phyloP scores from a whole-genome alignment of 139 green algal species.

The Haematococcus lacustris region DNA sequence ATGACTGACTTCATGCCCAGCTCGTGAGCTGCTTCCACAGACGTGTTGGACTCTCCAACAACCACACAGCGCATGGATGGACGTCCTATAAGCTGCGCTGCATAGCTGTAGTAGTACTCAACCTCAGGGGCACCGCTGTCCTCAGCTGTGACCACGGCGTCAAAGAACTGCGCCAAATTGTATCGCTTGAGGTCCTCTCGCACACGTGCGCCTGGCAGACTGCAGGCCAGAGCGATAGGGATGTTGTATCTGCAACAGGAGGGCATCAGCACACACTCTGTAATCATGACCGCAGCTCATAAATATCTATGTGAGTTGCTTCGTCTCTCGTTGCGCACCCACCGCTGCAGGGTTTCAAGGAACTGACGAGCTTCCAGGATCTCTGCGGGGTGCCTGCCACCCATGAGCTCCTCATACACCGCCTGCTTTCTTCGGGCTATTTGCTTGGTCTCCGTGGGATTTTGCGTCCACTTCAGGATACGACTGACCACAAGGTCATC shows the following conservation, averaged over 20 bases:
- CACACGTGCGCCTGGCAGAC: slow-evolving; percentile 40
- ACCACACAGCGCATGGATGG: slow-evolving; percentile 87
- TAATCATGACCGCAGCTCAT: too few species aligned
- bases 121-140: slow-evolving; percentile 50
- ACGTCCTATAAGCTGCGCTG: slow-evolving; percentile 59
- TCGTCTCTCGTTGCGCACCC: too few species aligned
- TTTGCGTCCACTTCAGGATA: slow-evolving; percentile 85
- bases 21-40: slow-evolving; percentile 87
- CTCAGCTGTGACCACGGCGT: slow-evolving; percentile 72
- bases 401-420: slow-evolving; percentile 26
- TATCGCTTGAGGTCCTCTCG: slow-evolving; percentile 31
- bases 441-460: slow-evolving; percentile 55
- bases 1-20: slow-evolving; percentile 84
- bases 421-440: slow-evolving; percentile 60
- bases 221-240: slow-evolving; percentile 70
- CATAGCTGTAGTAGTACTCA: slow-evolving; percentile 64
- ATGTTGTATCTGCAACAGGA: slow-evolving; percentile 36
- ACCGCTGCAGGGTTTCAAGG: slow-evolving; percentile 70
- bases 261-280: too few species aligned
- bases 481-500: slow-evolving; percentile 86
- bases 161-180: slow-evolving; percentile 54
- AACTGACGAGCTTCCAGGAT: slow-evolving; percentile 52
- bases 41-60: slow-evolving; percentile 74
- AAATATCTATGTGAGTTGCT: too few species aligned
- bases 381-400: slow-evolving; percentile 23